These are phyloP conservation scores for Globisporangium middletonii DNA, from an alignment of 352 stramenopile species.

Conservation along the genomic window DNA sequence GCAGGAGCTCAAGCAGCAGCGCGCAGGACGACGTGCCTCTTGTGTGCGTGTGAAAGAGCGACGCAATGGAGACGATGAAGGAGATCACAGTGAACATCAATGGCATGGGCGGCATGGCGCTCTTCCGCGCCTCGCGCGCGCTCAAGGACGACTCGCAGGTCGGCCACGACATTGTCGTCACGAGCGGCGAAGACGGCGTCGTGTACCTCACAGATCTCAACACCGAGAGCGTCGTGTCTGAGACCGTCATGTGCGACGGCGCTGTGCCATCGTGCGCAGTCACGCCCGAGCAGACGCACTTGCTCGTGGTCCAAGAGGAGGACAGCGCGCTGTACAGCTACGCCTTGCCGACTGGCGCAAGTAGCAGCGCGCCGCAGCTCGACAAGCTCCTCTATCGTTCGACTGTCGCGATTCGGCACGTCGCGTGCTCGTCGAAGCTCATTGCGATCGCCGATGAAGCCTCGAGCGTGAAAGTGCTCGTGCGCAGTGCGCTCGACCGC, in stretches of 20 bases:
- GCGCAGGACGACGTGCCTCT: not conserved
- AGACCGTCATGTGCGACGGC: slow-evolving; percentile 50
- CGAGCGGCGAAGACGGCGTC: slow-evolving; percentile 75
- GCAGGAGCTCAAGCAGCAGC: too few species aligned
- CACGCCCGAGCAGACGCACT: slow-evolving; percentile 51
- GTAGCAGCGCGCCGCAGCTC: slow-evolving; percentile 24
- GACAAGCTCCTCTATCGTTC: slow-evolving; percentile 63
- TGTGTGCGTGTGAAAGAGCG: too few species aligned
- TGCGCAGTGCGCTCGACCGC: slow-evolving; percentile 43
- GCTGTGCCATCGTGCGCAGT: slow-evolving; percentile 66
- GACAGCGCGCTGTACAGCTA: slow-evolving; percentile 70
- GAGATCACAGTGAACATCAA: slow-evolving; percentile 71
- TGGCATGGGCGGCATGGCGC: slow-evolving; percentile 57
- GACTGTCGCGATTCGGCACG: slow-evolving; percentile 66
- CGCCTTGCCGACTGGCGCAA: slow-evolving; percentile 40
- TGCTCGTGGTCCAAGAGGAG: slow-evolving; percentile 66
- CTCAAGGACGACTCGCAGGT: slow-evolving; percentile 23
- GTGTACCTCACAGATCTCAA: slow-evolving; percentile 66
- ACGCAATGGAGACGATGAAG: slow-evolving; percentile 65
- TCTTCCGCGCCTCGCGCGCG: slow-evolving; percentile 28
- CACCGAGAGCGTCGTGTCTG: slow-evolving; percentile 38
- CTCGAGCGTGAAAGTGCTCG: slow-evolving; percentile 60
- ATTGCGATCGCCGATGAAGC: slow-evolving; percentile 74
- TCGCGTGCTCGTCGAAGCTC: slow-evolving; percentile 52
- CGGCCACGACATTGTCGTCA: slow-evolving; percentile 55